These are phyloP conservation scores for Lineolata rhizophorae DNA, from an alignment of 495 filamentous ascomycete genomes.

Conservation along the genomic window DNA sequence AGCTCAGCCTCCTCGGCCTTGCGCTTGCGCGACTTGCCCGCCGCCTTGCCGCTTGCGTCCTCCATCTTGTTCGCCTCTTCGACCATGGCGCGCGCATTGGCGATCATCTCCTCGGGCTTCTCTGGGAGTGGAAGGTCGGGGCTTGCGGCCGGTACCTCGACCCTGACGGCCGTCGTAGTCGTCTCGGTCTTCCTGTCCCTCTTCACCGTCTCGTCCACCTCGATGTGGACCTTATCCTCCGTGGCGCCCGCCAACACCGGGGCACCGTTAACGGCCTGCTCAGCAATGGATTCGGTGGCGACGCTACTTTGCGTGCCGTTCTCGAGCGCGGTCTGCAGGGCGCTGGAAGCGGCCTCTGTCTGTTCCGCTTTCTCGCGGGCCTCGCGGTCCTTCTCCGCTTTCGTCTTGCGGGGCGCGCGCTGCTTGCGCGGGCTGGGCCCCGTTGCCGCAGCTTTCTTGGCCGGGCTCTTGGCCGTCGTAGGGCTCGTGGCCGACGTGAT, in stretches of 20 bases:
- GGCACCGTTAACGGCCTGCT: too few relatives aligned
- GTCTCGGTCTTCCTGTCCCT: slow-evolving; percentile 34
- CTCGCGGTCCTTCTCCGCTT: slow-evolving; percentile 24
- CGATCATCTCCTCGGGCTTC: slow-evolving; percentile 60
- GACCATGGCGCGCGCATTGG: slow-evolving; percentile 76
- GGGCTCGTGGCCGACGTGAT: slow-evolving; percentile 24
- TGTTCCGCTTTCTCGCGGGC: slow-evolving; percentile 20
- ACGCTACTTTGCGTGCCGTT: slow-evolving; percentile 13
- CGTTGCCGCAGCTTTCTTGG: not conserved
- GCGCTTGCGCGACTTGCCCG: too few relatives aligned
- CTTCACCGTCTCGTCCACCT: slow-evolving; percentile 34
- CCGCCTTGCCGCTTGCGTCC: slow-evolving; percentile 7
- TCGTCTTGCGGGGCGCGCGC: slow-evolving; percentile 35
- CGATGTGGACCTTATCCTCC: slow-evolving; percentile 31
- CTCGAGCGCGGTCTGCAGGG: slow-evolving; percentile 27
- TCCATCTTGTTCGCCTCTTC: slow-evolving; percentile 46
- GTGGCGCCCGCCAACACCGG: too few relatives aligned
- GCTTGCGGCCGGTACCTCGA: slow-evolving; percentile 45
- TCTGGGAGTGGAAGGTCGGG: slow-evolving; percentile 52
- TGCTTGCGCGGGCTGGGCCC: not conserved
- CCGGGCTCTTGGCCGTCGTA: slow-evolving; percentile 40
- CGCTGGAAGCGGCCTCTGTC: slow-evolving; percentile 7
- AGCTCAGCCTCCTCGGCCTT: slow-evolving; percentile 51
- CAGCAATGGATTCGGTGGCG: slow-evolving; percentile 18
- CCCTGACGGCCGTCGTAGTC: slow-evolving; percentile 52